A percentile compares a stretch with the other conserved stretches of the same genome.
Conservation (phyloP, 768 basidiomycete species). For the Leccinum aurantiacum region DNA sequence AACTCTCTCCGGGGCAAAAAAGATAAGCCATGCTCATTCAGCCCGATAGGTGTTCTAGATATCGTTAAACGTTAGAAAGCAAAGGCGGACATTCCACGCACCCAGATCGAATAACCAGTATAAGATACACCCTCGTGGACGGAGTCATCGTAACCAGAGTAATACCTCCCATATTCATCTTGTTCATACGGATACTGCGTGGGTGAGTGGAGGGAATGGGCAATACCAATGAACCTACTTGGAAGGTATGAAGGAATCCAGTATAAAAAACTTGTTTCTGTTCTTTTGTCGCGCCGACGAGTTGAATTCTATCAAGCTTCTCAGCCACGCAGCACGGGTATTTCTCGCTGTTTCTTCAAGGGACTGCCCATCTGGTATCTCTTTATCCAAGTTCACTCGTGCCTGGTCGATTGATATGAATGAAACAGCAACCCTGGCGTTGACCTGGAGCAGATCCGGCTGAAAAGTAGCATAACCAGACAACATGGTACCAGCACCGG, state of each 20-base stretch:
- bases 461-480: conserved; percentile 53
- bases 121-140: conserved; percentile 70
- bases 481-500: conserved; percentile 44
- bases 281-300: conserved; percentile 49
- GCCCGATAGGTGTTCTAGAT: conserved; percentile 75
- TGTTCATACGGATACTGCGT: conserved; percentile 76
- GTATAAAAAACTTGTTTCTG: conserved; percentile 59
- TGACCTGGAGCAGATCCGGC: conserved; percentile 35
- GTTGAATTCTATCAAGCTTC: conserved; percentile 50
- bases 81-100: conserved; percentile 27
- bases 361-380: conserved; percentile 45
- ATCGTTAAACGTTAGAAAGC: not conserved
- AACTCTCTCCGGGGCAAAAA: conserved; percentile 75
- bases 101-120: conserved; percentile 81
- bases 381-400: conserved; percentile 47
- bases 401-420: conserved; percentile 75
- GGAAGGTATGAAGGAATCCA: conserved; percentile 59
- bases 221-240: conserved; percentile 35
- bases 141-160: conserved; percentile 71
- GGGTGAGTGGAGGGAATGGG: not conserved
- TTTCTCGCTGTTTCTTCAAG: conserved; percentile 51
- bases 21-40: conserved; percentile 74
- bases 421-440: conserved; percentile 66
- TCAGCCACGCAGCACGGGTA: conserved; percentile 54
- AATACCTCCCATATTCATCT: conserved; percentile 64